Percentiles rank a stretch among this genome's conserved stretches.
phyloP scores from a whole-genome alignment of 2,329 filamentous ascomycete species.

The Coniochaeta sp. region DNA sequence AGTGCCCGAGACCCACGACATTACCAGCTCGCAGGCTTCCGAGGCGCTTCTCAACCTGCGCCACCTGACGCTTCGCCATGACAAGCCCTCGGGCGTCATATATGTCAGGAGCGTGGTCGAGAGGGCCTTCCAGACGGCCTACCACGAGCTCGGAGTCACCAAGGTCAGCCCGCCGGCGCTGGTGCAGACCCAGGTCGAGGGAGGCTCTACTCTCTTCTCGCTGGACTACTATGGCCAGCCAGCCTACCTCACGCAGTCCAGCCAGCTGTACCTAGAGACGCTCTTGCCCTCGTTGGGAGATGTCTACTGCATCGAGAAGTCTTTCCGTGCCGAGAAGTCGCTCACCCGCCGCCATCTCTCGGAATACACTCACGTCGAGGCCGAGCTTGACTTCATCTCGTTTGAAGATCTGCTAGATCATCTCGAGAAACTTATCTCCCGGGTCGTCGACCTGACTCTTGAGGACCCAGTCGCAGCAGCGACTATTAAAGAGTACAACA shows the following conservation, averaged over 20 bases:
- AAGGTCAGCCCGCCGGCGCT: slow-evolving; percentile 86
- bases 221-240: slow-evolving; percentile 59
- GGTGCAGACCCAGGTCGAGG: slow-evolving; percentile 93
- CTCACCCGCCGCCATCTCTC: slow-evolving; percentile 89
- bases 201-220: slow-evolving; percentile 82
- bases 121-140: slow-evolving; percentile 70
- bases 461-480: slow-evolving; percentile 64
- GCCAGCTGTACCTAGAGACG: slow-evolving; percentile 95
- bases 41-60: slow-evolving; percentile 63
- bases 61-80: slow-evolving; percentile 78
- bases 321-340: slow-evolving; percentile 95
- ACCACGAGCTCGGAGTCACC: slow-evolving; percentile 67
- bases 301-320: slow-evolving; percentile 97
- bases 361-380: slow-evolving; percentile 96
- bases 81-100: slow-evolving; percentile 78
- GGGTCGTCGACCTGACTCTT: slow-evolving; percentile 72
- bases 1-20: slow-evolving; percentile 49
- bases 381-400: slow-evolving; percentile 89
- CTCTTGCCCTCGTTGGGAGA: slow-evolving; percentile 84
- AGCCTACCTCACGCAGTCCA: slow-evolving; percentile 93
- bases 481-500: slow-evolving; percentile 82
- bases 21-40: slow-evolving; percentile 6
- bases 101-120: slow-evolving; percentile 78
- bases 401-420: slow-evolving; percentile 85
- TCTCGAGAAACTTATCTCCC: slow-evolving; percentile 79